Evolutionary conservation across 2,329 filamentous ascomycete genomes (phyloP).

Genomic region (Dryadomyces quercivorus): DNA sequence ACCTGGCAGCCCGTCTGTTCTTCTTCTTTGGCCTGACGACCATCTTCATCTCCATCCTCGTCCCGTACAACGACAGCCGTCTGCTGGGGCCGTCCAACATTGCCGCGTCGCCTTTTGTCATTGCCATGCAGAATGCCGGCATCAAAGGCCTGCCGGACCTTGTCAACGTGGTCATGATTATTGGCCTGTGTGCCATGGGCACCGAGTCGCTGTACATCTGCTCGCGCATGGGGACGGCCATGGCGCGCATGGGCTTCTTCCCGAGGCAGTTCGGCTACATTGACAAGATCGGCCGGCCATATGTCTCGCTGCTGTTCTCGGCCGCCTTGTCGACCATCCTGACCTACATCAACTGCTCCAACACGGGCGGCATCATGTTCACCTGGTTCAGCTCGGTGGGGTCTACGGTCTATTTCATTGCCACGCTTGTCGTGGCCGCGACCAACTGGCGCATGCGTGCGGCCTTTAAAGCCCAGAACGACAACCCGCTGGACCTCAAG

Average conservation of each 20-base stretch:
- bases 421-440: not conserved
- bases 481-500: not conserved
- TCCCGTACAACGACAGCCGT: not conserved
- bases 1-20: not conserved
- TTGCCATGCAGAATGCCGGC: not conserved
- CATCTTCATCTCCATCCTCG: not conserved
- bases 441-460: not conserved
- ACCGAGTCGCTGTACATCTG: not conserved
- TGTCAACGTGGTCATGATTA: not conserved
- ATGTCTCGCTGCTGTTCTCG: not conserved
- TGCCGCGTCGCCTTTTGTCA: not conserved
- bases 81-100: not conserved
- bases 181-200: not conserved
- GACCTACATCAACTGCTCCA: slow-evolving; percentile 4
- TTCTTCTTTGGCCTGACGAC: not conserved
- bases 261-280: not conserved
- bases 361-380: not conserved
- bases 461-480: not conserved
- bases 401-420: not conserved
- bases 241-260: not conserved
- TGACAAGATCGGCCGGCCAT: not conserved
- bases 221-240: not conserved
- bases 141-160: slow-evolving; percentile 1
- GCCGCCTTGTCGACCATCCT: not conserved
- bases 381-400: not conserved